Evolutionary conservation across 768 basidiomycete genomes (phyloP), one percentile per base, ranked within the genome.

Genomic region (Termitomyces titanicus): DNA sequence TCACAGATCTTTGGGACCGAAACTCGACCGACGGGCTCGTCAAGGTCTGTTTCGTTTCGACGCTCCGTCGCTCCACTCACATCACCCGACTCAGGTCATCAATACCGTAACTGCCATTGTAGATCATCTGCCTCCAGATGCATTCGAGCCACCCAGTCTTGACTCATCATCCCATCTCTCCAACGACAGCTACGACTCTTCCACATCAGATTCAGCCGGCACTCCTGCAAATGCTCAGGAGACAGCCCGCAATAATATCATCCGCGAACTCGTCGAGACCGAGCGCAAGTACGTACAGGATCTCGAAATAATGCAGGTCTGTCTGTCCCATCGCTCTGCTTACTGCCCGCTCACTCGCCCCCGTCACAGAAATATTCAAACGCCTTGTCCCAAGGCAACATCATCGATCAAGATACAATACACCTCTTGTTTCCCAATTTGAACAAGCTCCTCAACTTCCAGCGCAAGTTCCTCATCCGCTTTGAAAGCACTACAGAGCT

Each of bases 201-300:
- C 85, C 27, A 63, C 70, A 3, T 68, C 71, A n/a, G 82, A 82
- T 52, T 66, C 72, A 5, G 66, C 77, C 9, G 65, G 70, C 27
- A 60, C 74, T 31, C 66, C 80, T 20, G 73, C 79, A 17, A 82
- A 77, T 63, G 82, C 83, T 18, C 81, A 82, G 53, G 86, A 90
- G 58, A 75, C 80, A 1, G 85, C 85, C 20, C 79, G 90, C 51
- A 84, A 84, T 68, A 88, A 89, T 60, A 88, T 89, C 57, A 81
- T 94, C 56, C 81, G 82, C 65, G 97, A 99, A 72, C 84, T 98
- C 62, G 83, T 98, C 46, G 90, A 92, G 70, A 98, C 94, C 0
- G 97, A 99, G 70, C 86, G 92, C 62, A 94, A 94, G 73, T 98
- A 93, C 69, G 96, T 98, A 5, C 89, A 92, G 70, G 97, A 98